phyloP scores from a whole-genome alignment of 1,139 yeast genomes.

The Lodderomyces theae region DNA sequence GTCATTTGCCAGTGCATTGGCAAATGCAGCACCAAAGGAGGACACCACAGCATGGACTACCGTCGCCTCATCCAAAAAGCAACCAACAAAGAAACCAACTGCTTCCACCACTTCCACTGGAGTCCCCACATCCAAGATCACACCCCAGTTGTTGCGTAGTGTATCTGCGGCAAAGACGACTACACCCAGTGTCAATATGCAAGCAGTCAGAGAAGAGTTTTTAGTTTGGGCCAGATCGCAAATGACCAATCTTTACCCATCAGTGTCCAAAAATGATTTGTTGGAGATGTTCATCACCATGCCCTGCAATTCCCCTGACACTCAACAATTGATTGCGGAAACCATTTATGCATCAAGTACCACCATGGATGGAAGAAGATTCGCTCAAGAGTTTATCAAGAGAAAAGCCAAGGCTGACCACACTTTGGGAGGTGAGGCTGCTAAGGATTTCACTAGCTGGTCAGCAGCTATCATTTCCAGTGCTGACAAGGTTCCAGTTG shows the following conservation, averaged over 20 bases:
- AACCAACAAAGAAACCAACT: slow-evolving; percentile 22
- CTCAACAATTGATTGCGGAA: slow-evolving; percentile 85
- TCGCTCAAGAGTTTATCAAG: slow-evolving; percentile 85
- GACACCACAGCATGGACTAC: slow-evolving; percentile 47
- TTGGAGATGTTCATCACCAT: slow-evolving; percentile 76
- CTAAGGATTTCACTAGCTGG: slow-evolving; percentile 62
- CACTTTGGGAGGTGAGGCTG: slow-evolving; percentile 33
- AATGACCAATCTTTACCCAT: slow-evolving; percentile 68
- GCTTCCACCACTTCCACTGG: slow-evolving; percentile 12
- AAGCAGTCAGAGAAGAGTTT: slow-evolving; percentile 59
- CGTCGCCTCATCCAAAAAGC: slow-evolving; percentile 25
- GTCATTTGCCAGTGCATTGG: slow-evolving; percentile 33
- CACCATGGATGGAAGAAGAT: slow-evolving; percentile 92
- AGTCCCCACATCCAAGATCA: slow-evolving; percentile 31
- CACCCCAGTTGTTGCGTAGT: slow-evolving; percentile 47
- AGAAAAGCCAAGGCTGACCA: slow-evolving; percentile 71
- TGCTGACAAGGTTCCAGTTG: slow-evolving; percentile 45
- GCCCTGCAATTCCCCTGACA: slow-evolving; percentile 65
- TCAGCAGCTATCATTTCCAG: slow-evolving; percentile 56
- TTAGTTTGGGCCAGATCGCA: slow-evolving; percentile 81
- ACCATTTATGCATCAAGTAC: slow-evolving; percentile 88
- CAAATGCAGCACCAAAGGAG: slow-evolving; percentile 27
- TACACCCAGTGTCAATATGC: slow-evolving; percentile 25
- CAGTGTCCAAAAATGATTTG: slow-evolving; percentile 73
- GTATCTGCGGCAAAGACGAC: slow-evolving; percentile 39